Conservation (phyloP, 2,329 filamentous ascomycete species). For the Penicillium sp. region DNA sequence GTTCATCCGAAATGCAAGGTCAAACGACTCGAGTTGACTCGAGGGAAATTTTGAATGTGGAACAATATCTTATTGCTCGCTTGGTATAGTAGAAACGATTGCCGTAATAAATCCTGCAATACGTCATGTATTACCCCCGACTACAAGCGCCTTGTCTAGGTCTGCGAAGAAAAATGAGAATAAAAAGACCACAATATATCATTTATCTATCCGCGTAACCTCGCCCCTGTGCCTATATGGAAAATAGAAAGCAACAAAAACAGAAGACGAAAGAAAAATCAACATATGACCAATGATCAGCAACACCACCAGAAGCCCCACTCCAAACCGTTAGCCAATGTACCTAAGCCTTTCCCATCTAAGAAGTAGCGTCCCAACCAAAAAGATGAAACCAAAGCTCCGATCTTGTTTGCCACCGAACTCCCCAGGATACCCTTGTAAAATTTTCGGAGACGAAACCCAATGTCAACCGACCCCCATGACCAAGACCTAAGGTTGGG, state of each 20-base stretch:
- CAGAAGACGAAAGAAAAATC: neutral
- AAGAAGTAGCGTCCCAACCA: neutral
- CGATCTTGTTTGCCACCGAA: neutral
- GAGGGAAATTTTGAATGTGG: neutral
- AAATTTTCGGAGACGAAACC: neutral
- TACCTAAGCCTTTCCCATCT: neutral
- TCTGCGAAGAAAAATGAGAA: neutral
- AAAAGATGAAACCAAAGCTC: neutral
- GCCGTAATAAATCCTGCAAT: neutral
- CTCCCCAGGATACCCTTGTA: neutral
- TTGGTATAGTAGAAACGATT: neutral
- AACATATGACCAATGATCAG: neutral
- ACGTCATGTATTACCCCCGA: neutral
- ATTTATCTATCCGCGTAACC: neutral
- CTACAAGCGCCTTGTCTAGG: neutral
- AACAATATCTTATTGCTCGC: neutral
- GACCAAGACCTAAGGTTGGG: neutral
- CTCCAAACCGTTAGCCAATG: neutral
- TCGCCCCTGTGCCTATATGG: neutral
- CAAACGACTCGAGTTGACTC: neutral
- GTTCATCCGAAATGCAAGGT: neutral
- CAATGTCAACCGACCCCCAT: neutral
- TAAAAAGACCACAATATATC: neutral
- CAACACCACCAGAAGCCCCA: neutral
- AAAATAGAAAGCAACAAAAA: neutral